A percentile compares a stretch with the other conserved stretches of the same genome.
phyloP scores from a whole-genome alignment of 768 basidiomycete genomes.

The Phlegmacium glaucopus region DNA sequence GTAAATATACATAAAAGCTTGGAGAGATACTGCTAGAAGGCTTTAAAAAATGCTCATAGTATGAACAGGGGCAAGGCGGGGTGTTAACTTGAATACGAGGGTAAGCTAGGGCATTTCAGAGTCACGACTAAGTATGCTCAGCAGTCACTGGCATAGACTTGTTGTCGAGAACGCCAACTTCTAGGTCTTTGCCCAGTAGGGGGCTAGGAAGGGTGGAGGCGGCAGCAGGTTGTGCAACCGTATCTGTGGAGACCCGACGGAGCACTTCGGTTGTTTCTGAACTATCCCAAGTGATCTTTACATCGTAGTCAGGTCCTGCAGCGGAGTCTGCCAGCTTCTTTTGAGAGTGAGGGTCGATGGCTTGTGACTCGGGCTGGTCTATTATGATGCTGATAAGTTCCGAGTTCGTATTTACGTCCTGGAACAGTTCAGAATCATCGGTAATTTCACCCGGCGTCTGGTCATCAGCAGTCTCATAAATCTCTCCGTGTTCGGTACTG shows the following conservation, averaged over 20 bases:
- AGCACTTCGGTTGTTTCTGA: background rate
- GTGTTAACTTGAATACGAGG: too few species aligned
- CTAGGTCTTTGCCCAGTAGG: too few species aligned
- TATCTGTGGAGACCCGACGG: conserved; percentile 21
- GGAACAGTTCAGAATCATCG: conserved; percentile 11
- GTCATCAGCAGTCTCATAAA: conserved; percentile 24
- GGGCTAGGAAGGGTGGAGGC: background rate
- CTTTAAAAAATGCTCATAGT: too few species aligned
- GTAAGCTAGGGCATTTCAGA: too few species aligned
- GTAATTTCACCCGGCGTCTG: conserved; percentile 19
- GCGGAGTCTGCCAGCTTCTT: too few species aligned
- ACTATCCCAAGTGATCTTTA: background rate
- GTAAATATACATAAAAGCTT: background rate
- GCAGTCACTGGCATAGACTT: too few species aligned
- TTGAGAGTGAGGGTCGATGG: background rate
- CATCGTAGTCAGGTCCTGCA: background rate
- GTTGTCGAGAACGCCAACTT: background rate
- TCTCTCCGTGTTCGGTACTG: conserved; percentile 43
- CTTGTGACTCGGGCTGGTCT: conserved; percentile 1
- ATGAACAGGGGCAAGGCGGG: too few species aligned
- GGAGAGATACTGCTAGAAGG: too few species aligned
- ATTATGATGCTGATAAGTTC: conserved; percentile 8
- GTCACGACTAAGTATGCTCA: too few species aligned
- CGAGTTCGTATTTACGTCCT: conserved; percentile 2
- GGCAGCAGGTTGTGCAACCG: conserved; percentile 16